phyloP scores from a whole-genome alignment of 345 rosid species.

The Pseudoturritis turrita region DNA sequence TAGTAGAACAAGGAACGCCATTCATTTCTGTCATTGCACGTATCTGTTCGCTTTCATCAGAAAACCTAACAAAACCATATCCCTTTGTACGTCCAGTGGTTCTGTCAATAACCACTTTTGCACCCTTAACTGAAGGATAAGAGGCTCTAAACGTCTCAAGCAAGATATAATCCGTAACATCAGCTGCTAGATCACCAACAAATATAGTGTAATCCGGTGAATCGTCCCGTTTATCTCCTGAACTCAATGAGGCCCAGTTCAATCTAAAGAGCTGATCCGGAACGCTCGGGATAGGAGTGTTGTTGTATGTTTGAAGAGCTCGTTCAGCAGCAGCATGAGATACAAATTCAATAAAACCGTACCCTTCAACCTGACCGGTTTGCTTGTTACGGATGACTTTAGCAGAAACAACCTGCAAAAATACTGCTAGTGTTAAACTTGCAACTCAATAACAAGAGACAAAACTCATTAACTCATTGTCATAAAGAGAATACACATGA shows the following conservation, averaged over 20 bases:
- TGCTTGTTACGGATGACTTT: conserved; percentile 88
- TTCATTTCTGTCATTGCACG: conserved; percentile 95
- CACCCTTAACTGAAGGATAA: conserved; percentile 73
- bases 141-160: conserved; percentile 77
- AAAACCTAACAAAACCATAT: conserved; percentile 85
- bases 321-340: conserved; percentile 78
- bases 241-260: conserved; percentile 77
- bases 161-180: conserved; percentile 78
- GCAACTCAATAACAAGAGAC: too few species aligned
- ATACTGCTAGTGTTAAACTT: neutral
- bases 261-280: conserved; percentile 73
- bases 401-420: conserved; percentile 46
- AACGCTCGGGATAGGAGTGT: conserved; percentile 62
- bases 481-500: neutral
- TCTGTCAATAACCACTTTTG: conserved; percentile 92
- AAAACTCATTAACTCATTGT: neutral
- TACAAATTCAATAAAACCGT: conserved; percentile 75
- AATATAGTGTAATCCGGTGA: conserved; percentile 71
- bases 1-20: conserved; percentile 78
- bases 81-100: conserved; percentile 81
- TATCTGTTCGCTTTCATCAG: conserved; percentile 74
- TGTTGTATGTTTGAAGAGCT: conserved; percentile 62
- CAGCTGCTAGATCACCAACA: conserved; percentile 94
- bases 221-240: conserved; percentile 83
- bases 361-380: conserved; percentile 68